Evolutionary conservation across 805 yeast species (phyloP).

Genomic region (Pichia occidentalis): DNA sequence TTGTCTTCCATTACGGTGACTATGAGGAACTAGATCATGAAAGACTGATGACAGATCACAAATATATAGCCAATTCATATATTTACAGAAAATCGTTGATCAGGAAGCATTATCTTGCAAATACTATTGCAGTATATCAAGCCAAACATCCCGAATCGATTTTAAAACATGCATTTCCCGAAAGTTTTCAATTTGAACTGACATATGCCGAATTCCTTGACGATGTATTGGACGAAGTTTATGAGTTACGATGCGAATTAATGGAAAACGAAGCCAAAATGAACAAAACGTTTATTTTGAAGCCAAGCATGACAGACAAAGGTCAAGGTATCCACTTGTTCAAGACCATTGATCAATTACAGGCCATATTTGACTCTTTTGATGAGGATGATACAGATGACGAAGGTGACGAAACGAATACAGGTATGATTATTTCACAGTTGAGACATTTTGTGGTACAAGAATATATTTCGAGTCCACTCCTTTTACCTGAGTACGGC

Average conservation of each 20-base stretch:
- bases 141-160: constrained; percentile 71
- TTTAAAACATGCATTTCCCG: constrained; percentile 59
- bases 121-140: constrained; percentile 66
- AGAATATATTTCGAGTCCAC: constrained; percentile 64
- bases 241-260: constrained; percentile 77
- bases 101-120: constrained; percentile 83
- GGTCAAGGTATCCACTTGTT: constrained; percentile 93
- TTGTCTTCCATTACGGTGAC: constrained; percentile 73
- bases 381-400: constrained; percentile 67
- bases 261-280: constrained; percentile 37
- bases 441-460: constrained; percentile 88
- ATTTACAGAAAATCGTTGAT: constrained; percentile 86
- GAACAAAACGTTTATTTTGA: constrained; percentile 71
- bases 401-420: constrained; percentile 43
- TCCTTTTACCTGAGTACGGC: constrained; percentile 53
- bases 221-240: constrained; percentile 87
- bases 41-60: constrained; percentile 34
- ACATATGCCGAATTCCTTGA: constrained; percentile 96
- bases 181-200: constrained; percentile 71
- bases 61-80: constrained; percentile 70
- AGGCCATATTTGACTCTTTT: constrained; percentile 75
- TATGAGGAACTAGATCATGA: constrained; percentile 87
- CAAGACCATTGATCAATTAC: constrained; percentile 70
- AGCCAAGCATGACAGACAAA: constrained; percentile 95
- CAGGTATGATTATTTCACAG: constrained; percentile 78